Evolutionary conservation across 1,284 basidiomycete species (phyloP).

Genomic region (Gomphus sp.): DNA sequence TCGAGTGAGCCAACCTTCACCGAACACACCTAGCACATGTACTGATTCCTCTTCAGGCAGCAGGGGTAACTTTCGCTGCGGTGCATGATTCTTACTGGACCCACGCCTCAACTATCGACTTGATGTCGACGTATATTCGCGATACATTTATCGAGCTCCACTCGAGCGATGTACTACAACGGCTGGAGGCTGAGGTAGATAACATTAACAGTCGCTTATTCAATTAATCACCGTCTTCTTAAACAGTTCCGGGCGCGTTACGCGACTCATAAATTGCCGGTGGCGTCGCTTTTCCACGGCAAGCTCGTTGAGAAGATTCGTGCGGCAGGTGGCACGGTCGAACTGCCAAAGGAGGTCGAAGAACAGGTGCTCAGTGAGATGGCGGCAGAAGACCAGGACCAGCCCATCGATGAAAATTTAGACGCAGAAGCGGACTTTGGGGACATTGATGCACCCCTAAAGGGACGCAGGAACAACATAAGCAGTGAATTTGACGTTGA

Average conservation of each 20-base stretch:
- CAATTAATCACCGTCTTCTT: background rate
- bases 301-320: slow-evolving; percentile 10
- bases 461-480: background rate
- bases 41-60: slow-evolving; percentile 33
- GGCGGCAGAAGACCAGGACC: slow-evolving; percentile 8
- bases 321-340: background rate
- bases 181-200: slow-evolving; percentile 50
- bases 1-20: slow-evolving; percentile 35
- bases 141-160: slow-evolving; percentile 93
- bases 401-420: slow-evolving; percentile 11
- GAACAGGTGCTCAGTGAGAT: background rate
- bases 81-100: slow-evolving; percentile 99
- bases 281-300: slow-evolving; percentile 37
- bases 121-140: slow-evolving; percentile 86
- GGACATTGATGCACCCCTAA: background rate
- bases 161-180: slow-evolving; percentile 71
- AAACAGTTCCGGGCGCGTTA: slow-evolving; percentile 74
- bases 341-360: slow-evolving; percentile 4
- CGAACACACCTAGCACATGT: background rate
- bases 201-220: background rate
- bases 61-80: slow-evolving; percentile 79
- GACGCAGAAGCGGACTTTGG: slow-evolving; percentile 4
- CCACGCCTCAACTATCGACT: slow-evolving; percentile 81
- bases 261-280: slow-evolving; percentile 63
- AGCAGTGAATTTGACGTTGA: background rate